Evolutionary conservation across 768 basidiomycete genomes (phyloP).

Genomic region (Trametes elegans): DNA sequence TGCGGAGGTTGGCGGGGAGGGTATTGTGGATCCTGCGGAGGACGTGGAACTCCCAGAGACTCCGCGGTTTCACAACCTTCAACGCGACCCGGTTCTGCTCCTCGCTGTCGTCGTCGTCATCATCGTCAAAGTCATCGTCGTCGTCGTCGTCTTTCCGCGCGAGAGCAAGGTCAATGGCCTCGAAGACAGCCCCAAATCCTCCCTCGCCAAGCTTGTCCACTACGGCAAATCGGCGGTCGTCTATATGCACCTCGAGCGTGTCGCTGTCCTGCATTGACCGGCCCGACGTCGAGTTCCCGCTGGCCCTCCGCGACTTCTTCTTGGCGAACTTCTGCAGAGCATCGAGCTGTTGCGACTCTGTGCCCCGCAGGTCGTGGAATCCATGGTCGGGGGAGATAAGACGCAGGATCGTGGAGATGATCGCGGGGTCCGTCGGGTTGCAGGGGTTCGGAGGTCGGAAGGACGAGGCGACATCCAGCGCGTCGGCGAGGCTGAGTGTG

Average conservation of each 20-base stretch:
- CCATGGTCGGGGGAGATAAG: conserved; percentile 57
- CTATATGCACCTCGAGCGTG: conserved; percentile 56
- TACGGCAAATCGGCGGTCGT: conserved; percentile 64
- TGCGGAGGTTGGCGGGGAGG: conserved; percentile 55
- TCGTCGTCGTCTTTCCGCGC: conserved; percentile 46
- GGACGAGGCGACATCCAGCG: conserved; percentile 55
- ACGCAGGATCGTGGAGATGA: conserved; percentile 63
- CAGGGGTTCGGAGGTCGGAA: conserved; percentile 86
- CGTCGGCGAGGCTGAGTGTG: conserved; percentile 62
- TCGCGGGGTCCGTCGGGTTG: conserved; percentile 73
- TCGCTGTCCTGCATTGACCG: conserved; percentile 34
- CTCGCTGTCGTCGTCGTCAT: conserved; percentile 55
- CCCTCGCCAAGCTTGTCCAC: conserved; percentile 93
- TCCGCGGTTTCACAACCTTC: conserved; percentile 87
- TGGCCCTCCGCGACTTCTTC: conserved; percentile 34
- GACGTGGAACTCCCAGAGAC: conserved; percentile 90
- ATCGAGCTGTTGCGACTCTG: conserved; percentile 59
- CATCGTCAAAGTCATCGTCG: conserved; percentile 44
- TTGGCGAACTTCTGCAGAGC: conserved; percentile 72
- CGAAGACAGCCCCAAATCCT: conserved; percentile 95
- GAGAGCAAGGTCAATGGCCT: conserved; percentile 52
- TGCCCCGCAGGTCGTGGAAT: conserved; percentile 56
- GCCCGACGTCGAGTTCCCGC: conserved; percentile 32
- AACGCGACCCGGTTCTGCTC: conserved; percentile 67
- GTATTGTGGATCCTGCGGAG: conserved; percentile 73